phyloP scores from a whole-genome alignment of 306 rosid genomes.

The Abrus pulchellus region DNA sequence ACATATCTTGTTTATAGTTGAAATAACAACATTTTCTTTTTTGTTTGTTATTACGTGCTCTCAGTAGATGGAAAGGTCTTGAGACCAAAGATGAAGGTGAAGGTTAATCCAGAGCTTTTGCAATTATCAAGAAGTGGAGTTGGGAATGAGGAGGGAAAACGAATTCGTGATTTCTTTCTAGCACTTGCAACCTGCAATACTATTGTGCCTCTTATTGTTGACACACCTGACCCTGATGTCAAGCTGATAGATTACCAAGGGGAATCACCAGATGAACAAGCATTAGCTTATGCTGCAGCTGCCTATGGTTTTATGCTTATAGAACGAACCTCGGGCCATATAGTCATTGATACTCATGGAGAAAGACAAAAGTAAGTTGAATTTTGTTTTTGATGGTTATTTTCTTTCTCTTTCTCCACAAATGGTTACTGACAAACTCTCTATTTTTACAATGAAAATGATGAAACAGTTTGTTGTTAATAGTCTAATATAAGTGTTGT shows the following conservation, averaged over 20 bases:
- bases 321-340: conserved; percentile 93
- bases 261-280: conserved; percentile 99
- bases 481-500: background rate
- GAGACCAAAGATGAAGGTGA: conserved; percentile 86
- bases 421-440: conserved; percentile 15
- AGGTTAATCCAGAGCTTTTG: conserved; percentile 72
- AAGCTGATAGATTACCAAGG: conserved; percentile 95
- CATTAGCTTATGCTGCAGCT: conserved; percentile 90
- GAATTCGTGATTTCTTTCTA: conserved; percentile 80
- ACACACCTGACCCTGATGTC: conserved; percentile 72
- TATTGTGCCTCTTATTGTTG: conserved; percentile 88
- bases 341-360: conserved; percentile 86
- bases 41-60: conserved; percentile 34
- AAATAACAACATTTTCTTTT: conserved; percentile 11
- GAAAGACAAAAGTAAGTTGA: conserved; percentile 70
- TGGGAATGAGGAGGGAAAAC: conserved; percentile 58
- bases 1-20: conserved; percentile 13
- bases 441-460: background rate
- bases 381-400: background rate
- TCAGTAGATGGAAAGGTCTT: conserved; percentile 76
- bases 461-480: conserved; percentile 8
- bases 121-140: conserved; percentile 59
- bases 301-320: conserved; percentile 92
- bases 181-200: conserved; percentile 97
- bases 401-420: background rate